Conservation (phyloP, 2,329 filamentous ascomycete species). For the Neonectria neomacrospora region DNA sequence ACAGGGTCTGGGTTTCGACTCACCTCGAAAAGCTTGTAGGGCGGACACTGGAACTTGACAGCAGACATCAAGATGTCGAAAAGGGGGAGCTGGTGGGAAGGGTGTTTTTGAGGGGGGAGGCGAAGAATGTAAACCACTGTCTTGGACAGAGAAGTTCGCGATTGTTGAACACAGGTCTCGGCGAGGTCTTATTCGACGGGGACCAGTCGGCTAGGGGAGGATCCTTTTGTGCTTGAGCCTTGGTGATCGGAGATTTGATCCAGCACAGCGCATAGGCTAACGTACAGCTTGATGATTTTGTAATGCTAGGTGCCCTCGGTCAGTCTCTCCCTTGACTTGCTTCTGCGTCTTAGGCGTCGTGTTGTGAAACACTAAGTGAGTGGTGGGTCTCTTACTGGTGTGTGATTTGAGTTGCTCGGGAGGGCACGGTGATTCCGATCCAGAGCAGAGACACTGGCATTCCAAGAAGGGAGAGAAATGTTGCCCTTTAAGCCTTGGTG, state of each 20-base stretch:
- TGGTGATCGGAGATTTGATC: slow-evolving; percentile 55
- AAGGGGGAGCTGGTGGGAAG: slow-evolving; percentile 49
- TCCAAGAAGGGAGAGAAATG: slow-evolving; percentile 49
- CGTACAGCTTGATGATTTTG: slow-evolving; percentile 47
- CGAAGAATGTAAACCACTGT: slow-evolving; percentile 53
- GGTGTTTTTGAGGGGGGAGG: slow-evolving; percentile 46
- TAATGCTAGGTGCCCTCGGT: slow-evolving; percentile 46
- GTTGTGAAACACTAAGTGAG: slow-evolving; percentile 51
- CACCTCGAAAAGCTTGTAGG: slow-evolving; percentile 70
- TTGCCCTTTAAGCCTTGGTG: slow-evolving; percentile 39
- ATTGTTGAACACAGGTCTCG: slow-evolving; percentile 52
- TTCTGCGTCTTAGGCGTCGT: slow-evolving; percentile 48
- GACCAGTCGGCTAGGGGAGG: slow-evolving; percentile 46
- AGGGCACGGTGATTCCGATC: slow-evolving; percentile 50
- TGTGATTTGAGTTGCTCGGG: slow-evolving; percentile 45
- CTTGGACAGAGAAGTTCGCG: slow-evolving; percentile 50
- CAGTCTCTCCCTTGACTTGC: slow-evolving; percentile 49
- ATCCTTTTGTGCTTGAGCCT: slow-evolving; percentile 43
- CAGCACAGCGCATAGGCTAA: slow-evolving; percentile 47
- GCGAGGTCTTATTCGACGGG: slow-evolving; percentile 51
- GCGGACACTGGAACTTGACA: slow-evolving; percentile 64
- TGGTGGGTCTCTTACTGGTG: slow-evolving; percentile 50
- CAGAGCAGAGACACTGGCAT: slow-evolving; percentile 53
- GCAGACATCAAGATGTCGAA: slow-evolving; percentile 67
- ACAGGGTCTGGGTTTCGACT: slow-evolving; percentile 55